Evolutionary conservation across 192 early-diverging fungal species (phyloP).

Genomic region (Coemansia sp.): DNA sequence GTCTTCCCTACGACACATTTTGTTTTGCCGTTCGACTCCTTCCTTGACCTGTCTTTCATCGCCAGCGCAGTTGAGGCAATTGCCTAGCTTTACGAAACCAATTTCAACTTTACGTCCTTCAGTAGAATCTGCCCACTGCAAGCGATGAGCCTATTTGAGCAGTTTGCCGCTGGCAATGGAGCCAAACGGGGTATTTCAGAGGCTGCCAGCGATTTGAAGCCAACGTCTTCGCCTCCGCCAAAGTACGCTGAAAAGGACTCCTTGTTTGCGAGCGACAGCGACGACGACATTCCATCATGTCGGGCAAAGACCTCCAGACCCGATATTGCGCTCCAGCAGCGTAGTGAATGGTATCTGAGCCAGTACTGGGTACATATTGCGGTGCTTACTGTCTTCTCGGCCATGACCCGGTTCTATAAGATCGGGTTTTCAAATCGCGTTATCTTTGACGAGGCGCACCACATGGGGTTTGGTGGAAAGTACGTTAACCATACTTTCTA

Average conservation of each 20-base stretch:
- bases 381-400: slow-evolving; percentile 30
- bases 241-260: slow-evolving; percentile 5
- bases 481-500: slow-evolving; percentile 95
- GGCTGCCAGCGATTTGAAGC: neutral
- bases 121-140: neutral
- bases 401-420: slow-evolving; percentile 37
- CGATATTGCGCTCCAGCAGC: neutral
- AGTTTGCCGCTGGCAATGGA: neutral
- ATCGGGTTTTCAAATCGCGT: slow-evolving; percentile 50
- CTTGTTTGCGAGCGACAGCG: slow-evolving; percentile 28
- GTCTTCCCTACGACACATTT: neutral
- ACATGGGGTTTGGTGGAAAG: slow-evolving; percentile 85
- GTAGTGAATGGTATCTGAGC: neutral
- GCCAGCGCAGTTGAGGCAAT: neutral
- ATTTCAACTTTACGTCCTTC: neutral
- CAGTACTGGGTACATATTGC: slow-evolving; percentile 5
- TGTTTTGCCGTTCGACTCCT: neutral
- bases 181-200: neutral
- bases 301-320: neutral
- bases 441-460: slow-evolving; percentile 77
- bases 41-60: neutral
- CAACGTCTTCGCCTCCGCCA: neutral
- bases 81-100: slow-evolving; percentile 6
- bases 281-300: neutral
- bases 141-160: slow-evolving; percentile 19